Conservation (phyloP, 352 stramenopile species). For the Globisporangium spinosum region DNA sequence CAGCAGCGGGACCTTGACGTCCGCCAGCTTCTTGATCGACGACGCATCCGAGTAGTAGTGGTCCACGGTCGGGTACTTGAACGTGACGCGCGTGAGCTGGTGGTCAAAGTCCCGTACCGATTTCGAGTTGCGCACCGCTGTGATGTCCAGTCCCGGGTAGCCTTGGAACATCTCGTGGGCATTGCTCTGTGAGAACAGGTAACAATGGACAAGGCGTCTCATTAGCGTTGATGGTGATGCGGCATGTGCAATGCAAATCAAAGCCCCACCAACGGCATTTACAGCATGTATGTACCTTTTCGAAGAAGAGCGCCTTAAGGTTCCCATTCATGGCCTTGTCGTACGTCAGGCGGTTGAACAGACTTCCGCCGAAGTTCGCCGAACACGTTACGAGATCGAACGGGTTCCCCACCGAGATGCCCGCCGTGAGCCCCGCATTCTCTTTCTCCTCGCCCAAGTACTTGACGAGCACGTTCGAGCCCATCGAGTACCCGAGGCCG, state of each 20-base stretch:
- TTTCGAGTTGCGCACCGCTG: too few relatives aligned
- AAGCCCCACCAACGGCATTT: too few relatives aligned
- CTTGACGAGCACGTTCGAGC: conserved; percentile 76
- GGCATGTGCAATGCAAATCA: too few relatives aligned
- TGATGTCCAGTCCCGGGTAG: conserved; percentile 43
- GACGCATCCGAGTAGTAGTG: conserved; percentile 61
- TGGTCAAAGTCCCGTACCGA: conserved; percentile 48
- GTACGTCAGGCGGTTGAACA: conserved; percentile 65
- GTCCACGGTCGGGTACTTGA: conserved; percentile 52
- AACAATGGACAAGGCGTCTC: too few relatives aligned
- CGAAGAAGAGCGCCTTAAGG: conserved; percentile 39
- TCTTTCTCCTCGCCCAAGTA: conserved; percentile 66
- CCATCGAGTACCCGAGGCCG: conserved; percentile 69
- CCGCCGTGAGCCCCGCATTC: conserved; percentile 37
- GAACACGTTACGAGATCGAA: conserved; percentile 63
- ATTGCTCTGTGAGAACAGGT: conserved; percentile 33
- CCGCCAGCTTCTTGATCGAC: conserved; percentile 29
- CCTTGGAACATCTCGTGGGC: conserved; percentile 50
- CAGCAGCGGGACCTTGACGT: conserved; percentile 50
- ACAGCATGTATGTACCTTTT: conserved; percentile 13
- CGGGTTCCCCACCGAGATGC: conserved; percentile 67
- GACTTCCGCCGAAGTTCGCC: conserved; percentile 38
- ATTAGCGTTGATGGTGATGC: too few relatives aligned
- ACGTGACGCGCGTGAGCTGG: conserved; percentile 50
- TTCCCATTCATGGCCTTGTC: conserved; percentile 19